phyloP scores from a whole-genome alignment of 768 basidiomycete species.

The Tephrocybe sp. region DNA sequence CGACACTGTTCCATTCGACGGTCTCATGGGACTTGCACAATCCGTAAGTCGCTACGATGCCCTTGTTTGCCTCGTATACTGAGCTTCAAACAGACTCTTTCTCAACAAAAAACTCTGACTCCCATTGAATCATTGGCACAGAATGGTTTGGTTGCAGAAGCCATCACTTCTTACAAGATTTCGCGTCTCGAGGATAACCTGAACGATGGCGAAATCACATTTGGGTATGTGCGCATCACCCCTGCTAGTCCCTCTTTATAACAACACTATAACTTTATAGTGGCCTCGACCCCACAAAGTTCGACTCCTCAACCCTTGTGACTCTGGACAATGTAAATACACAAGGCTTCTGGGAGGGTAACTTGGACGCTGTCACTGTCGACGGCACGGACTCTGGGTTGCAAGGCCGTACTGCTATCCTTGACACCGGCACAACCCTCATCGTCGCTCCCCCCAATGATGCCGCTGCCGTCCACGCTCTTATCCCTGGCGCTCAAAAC shows the following conservation, averaged over 20 bases:
- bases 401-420: slow-evolving; percentile 67
- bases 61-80: not conserved
- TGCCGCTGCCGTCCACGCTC: slow-evolving; percentile 40
- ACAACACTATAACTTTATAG: slow-evolving; percentile 19
- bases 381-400: slow-evolving; percentile 55
- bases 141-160: slow-evolving; percentile 53
- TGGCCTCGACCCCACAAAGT: slow-evolving; percentile 69
- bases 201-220: slow-evolving; percentile 81
- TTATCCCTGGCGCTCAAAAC: slow-evolving; percentile 40
- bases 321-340: slow-evolving; percentile 63
- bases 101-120: slow-evolving; percentile 62
- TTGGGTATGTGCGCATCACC: slow-evolving; percentile 44
- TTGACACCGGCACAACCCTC: slow-evolving; percentile 63
- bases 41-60: slow-evolving; percentile 42
- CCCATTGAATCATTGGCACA: slow-evolving; percentile 71
- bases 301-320: slow-evolving; percentile 56
- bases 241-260: not conserved
- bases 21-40: slow-evolving; percentile 77
- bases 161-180: slow-evolving; percentile 81
- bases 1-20: slow-evolving; percentile 56
- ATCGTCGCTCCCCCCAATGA: slow-evolving; percentile 43
- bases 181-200: slow-evolving; percentile 66
- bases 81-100: slow-evolving; percentile 46
- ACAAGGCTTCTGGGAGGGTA: slow-evolving; percentile 81
- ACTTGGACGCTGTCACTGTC: slow-evolving; percentile 57